phyloP scores from a whole-genome alignment of 352 stramenopile genomes.

The Plasmopara muralis region DNA sequence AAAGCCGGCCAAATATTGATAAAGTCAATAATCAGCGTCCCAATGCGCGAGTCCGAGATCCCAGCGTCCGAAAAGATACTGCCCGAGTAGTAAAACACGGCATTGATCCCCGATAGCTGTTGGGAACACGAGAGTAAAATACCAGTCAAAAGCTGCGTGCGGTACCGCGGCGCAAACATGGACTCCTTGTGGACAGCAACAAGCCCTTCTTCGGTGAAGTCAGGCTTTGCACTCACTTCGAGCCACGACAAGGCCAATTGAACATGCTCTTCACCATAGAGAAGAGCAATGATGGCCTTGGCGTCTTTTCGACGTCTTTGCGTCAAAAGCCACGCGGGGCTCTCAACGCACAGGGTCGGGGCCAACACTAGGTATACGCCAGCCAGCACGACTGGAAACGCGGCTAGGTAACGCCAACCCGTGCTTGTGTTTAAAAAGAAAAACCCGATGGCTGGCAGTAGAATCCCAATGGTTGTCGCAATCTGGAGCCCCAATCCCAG shows the following conservation, averaged over 20 bases:
- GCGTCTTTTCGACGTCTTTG: slow-evolving; percentile 27
- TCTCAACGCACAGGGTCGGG: slow-evolving; percentile 17
- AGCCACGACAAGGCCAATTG: slow-evolving; percentile 25
- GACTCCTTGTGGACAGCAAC: slow-evolving; percentile 21
- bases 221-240: slow-evolving; percentile 9
- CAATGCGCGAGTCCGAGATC: slow-evolving; percentile 21
- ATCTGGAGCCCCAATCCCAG: slow-evolving; percentile 39
- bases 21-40: slow-evolving; percentile 23
- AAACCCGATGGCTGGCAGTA: slow-evolving; percentile 26
- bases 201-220: slow-evolving; percentile 12
- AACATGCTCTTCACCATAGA: slow-evolving; percentile 33
- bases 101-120: slow-evolving; percentile 21
- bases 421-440: slow-evolving; percentile 22
- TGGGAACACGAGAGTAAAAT: slow-evolving; percentile 34
- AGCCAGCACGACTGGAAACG: slow-evolving; percentile 11
- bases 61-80: slow-evolving; percentile 23
- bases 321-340: slow-evolving; percentile 32
- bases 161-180: slow-evolving; percentile 28
- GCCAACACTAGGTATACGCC: slow-evolving; percentile 15
- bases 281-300: slow-evolving; percentile 19
- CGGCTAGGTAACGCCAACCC: slow-evolving; percentile 20
- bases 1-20: slow-evolving; percentile 26
- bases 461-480: slow-evolving; percentile 21
- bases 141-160: slow-evolving; percentile 42
- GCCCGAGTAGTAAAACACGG: slow-evolving; percentile 21